A percentile compares a stretch with the other conserved stretches of the same genome.
phyloP scores from a whole-genome alignment of 1,139 yeast genomes.

The Geotrichum cucujoidarum region DNA sequence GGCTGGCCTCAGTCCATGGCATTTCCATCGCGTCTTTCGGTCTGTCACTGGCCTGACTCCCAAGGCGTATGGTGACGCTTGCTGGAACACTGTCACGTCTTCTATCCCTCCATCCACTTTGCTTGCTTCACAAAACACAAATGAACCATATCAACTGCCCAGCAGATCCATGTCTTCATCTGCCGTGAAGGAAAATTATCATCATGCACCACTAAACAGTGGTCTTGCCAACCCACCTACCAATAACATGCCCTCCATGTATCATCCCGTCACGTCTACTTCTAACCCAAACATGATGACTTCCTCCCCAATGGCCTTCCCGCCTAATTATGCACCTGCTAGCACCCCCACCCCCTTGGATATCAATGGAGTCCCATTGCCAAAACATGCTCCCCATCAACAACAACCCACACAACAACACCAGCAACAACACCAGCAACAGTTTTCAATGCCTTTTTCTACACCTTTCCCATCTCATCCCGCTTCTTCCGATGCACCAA shows the following conservation, averaged over 20 bases:
- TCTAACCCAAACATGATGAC: background rate
- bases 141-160: constrained; percentile 1
- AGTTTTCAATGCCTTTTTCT: background rate
- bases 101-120: constrained; percentile 17
- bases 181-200: constrained; percentile 6
- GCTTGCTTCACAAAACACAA: constrained; percentile 1
- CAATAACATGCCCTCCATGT: background rate
- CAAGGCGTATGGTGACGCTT: constrained; percentile 81
- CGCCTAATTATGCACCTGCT: background rate
- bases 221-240: too few species aligned
- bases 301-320: background rate
- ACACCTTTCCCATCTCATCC: background rate
- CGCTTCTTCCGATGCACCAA: background rate
- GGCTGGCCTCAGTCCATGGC: constrained; percentile 87
- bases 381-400: background rate
- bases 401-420: background rate
- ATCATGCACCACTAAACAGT: too few species aligned
- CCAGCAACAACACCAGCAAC: background rate
- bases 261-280: background rate
- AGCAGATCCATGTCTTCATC: constrained; percentile 5
- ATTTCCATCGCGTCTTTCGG: constrained; percentile 83
- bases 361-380: background rate
- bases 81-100: constrained; percentile 60
- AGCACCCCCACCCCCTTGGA: background rate
- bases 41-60: constrained; percentile 83